Percentiles rank a stretch among this genome's conserved stretches.
These are phyloP conservation scores for Bertia moriformis DNA, from an alignment of 2,329 filamentous ascomycete species.

Conservation along the genomic window DNA sequence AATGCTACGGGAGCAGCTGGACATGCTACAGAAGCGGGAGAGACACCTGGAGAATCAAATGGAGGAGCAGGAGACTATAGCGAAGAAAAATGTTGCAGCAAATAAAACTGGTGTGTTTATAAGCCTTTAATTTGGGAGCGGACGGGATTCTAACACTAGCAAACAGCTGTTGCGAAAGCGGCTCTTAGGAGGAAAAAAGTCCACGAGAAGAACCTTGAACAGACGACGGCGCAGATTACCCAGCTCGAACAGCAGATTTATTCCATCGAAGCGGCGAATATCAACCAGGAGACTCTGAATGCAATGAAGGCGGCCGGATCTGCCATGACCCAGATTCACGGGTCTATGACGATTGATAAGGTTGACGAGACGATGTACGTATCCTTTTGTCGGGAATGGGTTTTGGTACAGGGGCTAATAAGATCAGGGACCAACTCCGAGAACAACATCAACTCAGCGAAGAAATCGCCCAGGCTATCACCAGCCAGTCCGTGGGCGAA, in stretches of 20 bases:
- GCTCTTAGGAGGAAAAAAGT: conserved; percentile 55
- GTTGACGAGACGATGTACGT: conserved; percentile 1
- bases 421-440: conserved; percentile 42
- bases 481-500: conserved; percentile 33
- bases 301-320: conserved; percentile 52
- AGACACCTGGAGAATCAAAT: conserved; percentile 54
- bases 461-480: conserved; percentile 50
- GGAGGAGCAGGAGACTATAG: conserved; percentile 50
- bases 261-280: conserved; percentile 55
- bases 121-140: neutral
- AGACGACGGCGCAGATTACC: conserved; percentile 49
- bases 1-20: conserved; percentile 44
- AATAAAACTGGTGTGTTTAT: conserved; percentile 27
- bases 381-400: neutral
- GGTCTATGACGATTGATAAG: neutral
- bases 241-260: conserved; percentile 56
- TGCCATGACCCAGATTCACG: conserved; percentile 37
- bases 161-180: conserved; percentile 38
- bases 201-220: conserved; percentile 50
- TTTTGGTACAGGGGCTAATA: neutral
- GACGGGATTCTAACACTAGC: neutral
- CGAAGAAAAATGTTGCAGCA: conserved; percentile 44
- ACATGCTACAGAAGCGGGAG: conserved; percentile 58
- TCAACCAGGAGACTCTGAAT: conserved; percentile 57
- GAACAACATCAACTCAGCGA: conserved; percentile 54